Evolutionary conservation across 768 basidiomycete genomes (phyloP), one percentile per base, ranked within the genome.

Genomic region (Lactarius deliciosus): DNA sequence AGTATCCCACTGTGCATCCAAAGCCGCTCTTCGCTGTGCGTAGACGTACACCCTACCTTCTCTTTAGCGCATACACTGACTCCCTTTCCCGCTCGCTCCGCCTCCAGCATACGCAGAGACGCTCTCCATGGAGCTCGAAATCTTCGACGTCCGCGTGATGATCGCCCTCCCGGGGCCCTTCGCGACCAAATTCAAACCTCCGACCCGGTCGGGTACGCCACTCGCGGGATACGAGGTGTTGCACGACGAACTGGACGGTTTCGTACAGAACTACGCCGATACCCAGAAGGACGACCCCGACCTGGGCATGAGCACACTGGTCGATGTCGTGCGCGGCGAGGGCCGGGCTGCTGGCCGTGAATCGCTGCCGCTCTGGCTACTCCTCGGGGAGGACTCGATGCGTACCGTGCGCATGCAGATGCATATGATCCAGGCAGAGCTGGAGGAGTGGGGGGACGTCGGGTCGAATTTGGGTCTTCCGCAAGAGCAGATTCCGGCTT

Each of bases 311-410:
- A 53, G 64, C 2, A 71, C 70, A 0, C 64, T 76, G 45, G 70
- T 72, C n/a, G 75, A 76, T 57, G 74, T 72, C 13, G 73, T 76
- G 36, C 60, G 69, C 0, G 73, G 75, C 11, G 73, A 74, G 63
- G 74, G 75, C 2, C 55, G 57, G 5, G 75, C 73, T 20, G 53
- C 32, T 13, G 73, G 73, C 13, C 65, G 64, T 45, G 43, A 40
- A 34, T 32, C n/a, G 57, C 64, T 61, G 53, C 73, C 75, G 15
- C n/a, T 71, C 58, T 70, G 68, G 60, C 65, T 76, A 16, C 68
- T 74, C 60, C 68, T 76, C 40, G 75, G 75, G 28, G 60, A 70
- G 40, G 74, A 75, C 45, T 70, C 72, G 4, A 68, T 73, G 61
- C 61, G 55, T 7, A 69, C 73, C 59, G 65, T 75, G 30, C 58